Base-by-base conservation (phyloP, 371 early-diverging fungal genomes). In the Mortierella sp. region DNA sequence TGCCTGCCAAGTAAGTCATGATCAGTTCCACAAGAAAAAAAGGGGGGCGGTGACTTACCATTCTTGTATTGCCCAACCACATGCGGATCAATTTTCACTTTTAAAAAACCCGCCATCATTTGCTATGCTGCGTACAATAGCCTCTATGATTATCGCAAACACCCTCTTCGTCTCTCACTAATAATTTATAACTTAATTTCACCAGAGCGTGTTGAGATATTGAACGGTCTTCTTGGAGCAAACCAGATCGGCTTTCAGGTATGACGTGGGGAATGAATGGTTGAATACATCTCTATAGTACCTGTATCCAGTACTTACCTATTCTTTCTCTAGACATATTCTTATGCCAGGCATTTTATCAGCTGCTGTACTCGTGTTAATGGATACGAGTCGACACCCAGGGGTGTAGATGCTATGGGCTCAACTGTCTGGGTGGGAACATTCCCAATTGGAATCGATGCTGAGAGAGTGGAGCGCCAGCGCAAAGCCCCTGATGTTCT, bases 391-490 rank as follows among this genome's bases (percentile, higher is more conserved):
- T 93, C 95, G 1, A 93, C 96, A 5, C 96, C 90, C 54, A 62
- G 90, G 18, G 97, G 96, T 24, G 91, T 98, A 5, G 92, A 94
- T 58, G 90, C 87, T 67, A 86, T 91, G 68, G 95, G 94, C 1
- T 90, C 90, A 62, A 87, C 89, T 12, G 95, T 97, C 20, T 86
- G 91, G 62, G 92, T 98, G 20, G 95, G 94, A 4, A 95, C 96
- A 8, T 96, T 98, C 79, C 98, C 99, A 0, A 99, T 99, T 74
- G 99, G 99, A 0, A 97, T 99, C 65, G 98, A 99, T 84, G 88
- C 83, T 8, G 87, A 85, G 40, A 78, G 83, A 51, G 87, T 90
- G 5, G 89, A 90, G 43, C 62, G 67, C 28, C 78, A 84, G 39
- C 77, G 83, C 64, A 86, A 83, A 67, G 75, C 84, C 9, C 76